Conservation (phyloP, 2,329 filamentous ascomycete species). For the Diaporthe humulicola region DNA sequence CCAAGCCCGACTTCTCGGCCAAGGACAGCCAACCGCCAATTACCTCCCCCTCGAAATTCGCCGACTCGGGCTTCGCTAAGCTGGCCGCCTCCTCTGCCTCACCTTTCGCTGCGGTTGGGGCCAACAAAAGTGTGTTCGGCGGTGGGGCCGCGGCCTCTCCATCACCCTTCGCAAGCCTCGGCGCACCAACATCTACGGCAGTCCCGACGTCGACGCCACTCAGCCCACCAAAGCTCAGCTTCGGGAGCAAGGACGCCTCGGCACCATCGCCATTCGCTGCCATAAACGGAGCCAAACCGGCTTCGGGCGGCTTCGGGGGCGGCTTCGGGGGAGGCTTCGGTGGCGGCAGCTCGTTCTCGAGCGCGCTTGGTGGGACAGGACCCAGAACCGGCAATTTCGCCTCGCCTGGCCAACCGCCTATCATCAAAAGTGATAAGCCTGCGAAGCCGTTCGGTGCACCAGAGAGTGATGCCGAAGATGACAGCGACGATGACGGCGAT, state of each 20-base stretch:
- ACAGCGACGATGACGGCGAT: conserved; percentile 59
- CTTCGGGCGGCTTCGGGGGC: conserved; percentile 51
- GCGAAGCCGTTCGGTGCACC: conserved; percentile 83
- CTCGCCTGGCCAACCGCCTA: conserved; percentile 63
- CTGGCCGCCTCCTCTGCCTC: conserved; percentile 73
- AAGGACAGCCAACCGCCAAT: conserved; percentile 49
- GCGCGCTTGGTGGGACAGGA: conserved; percentile 54
- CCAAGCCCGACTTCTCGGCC: conserved; percentile 42
- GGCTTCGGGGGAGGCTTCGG: conserved; percentile 60
- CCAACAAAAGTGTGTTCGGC: conserved; percentile 64
- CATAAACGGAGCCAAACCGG: conserved; percentile 48
- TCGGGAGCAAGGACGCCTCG: conserved; percentile 53
- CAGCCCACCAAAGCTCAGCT: conserved; percentile 56
- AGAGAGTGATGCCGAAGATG: conserved; percentile 72
- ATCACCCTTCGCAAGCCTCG: conserved; percentile 52
- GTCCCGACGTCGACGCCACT: conserved; percentile 46
- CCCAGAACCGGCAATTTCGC: conserved; percentile 77
- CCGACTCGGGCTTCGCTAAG: conserved; percentile 76
- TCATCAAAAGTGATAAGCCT: conserved; percentile 70
- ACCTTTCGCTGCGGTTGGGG: conserved; percentile 71
- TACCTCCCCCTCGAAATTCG: conserved; percentile 74
- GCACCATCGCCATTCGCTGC: conserved; percentile 63
- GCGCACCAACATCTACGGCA: conserved; percentile 50
- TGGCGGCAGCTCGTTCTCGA: conserved; percentile 51
- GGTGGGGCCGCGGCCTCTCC: conserved; percentile 57